These are phyloP conservation scores for Annulohypoxylon stygium DNA, from an alignment of 495 filamentous ascomycete species.

Conservation along the genomic window DNA sequence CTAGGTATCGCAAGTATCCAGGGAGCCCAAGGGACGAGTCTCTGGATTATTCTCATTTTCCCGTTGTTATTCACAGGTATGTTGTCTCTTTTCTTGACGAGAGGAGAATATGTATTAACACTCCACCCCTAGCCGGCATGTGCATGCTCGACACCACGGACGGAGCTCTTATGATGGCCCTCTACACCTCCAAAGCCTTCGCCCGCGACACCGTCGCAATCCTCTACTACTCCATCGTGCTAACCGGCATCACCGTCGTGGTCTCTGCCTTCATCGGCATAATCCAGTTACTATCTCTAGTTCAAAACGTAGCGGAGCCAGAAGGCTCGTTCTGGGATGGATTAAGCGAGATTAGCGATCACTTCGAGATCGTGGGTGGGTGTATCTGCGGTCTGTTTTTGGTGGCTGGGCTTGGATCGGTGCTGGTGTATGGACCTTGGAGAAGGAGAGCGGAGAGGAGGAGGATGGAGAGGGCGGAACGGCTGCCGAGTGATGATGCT, in stretches of 20 bases:
- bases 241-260: slow-evolving; percentile 87
- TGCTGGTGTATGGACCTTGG: slow-evolving; percentile 83
- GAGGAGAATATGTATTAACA: background rate
- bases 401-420: slow-evolving; percentile 76
- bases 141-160: slow-evolving; percentile 91
- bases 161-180: slow-evolving; percentile 92
- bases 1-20: slow-evolving; percentile 90
- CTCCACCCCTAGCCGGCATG: slow-evolving; percentile 75
- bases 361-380: slow-evolving; percentile 89
- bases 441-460: slow-evolving; percentile 61
- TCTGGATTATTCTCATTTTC: slow-evolving; percentile 96
- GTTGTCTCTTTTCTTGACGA: slow-evolving; percentile 17
- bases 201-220: slow-evolving; percentile 86
- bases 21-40: slow-evolving; percentile 83
- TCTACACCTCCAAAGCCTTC: slow-evolving; percentile 84
- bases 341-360: slow-evolving; percentile 77
- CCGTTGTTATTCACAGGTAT: slow-evolving; percentile 89
- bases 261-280: slow-evolving; percentile 88
- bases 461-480: slow-evolving; percentile 2
- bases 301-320: slow-evolving; percentile 79
- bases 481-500: slow-evolving; percentile 34
- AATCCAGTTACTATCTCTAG: slow-evolving; percentile 84
- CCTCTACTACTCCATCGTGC: slow-evolving; percentile 92
- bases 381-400: slow-evolving; percentile 87
- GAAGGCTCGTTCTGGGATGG: slow-evolving; percentile 89